These are phyloP conservation scores for Fusarium clavum DNA, from an alignment of 2,329 filamentous ascomycete species.

Conservation along the genomic window DNA sequence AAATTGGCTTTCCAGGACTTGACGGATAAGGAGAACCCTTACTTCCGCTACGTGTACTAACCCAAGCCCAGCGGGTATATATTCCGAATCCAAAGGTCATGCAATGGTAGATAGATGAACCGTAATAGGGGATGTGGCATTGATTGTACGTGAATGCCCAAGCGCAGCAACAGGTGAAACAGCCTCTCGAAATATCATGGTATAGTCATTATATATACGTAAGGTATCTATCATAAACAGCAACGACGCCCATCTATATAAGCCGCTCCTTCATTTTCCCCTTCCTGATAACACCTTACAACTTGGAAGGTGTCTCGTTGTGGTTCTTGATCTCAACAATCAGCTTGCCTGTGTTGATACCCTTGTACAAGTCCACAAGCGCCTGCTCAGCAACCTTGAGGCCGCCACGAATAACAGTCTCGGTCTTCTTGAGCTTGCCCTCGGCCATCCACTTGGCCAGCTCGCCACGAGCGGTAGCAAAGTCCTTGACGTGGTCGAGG, in stretches of 20 bases:
- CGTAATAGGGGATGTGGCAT: background rate
- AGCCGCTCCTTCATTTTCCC: background rate
- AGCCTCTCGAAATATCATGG: conserved; percentile 8
- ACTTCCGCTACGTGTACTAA: conserved; percentile 68
- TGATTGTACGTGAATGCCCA: background rate
- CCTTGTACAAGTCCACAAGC: conserved; percentile 73
- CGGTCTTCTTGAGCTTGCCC: conserved; percentile 78
- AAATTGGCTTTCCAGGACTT: conserved; percentile 75
- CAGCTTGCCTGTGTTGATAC: conserved; percentile 75
- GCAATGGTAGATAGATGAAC: background rate
- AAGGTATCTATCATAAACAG: conserved; percentile 25
- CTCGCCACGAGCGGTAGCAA: conserved; percentile 67
- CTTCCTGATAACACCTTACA: conserved; percentile 28
- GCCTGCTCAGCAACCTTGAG: conserved; percentile 72
- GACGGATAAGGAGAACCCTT: conserved; percentile 75
- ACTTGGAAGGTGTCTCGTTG: conserved; percentile 48
- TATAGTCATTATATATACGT: conserved; percentile 33
- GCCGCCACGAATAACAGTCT: conserved; percentile 78
- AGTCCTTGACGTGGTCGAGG: conserved; percentile 73
- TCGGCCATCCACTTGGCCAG: conserved; percentile 76
- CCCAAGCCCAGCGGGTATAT: background rate
- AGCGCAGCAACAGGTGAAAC: no score
- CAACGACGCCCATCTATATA: conserved; percentile 3
- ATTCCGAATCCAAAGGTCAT: background rate
- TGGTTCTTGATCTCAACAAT: conserved; percentile 49